Percentiles rank a stretch among this genome's conserved stretches.
These are phyloP conservation scores for Botrytis cinerea DNA, from an alignment of 2,329 filamentous ascomycete species.

Conservation along the genomic window DNA sequence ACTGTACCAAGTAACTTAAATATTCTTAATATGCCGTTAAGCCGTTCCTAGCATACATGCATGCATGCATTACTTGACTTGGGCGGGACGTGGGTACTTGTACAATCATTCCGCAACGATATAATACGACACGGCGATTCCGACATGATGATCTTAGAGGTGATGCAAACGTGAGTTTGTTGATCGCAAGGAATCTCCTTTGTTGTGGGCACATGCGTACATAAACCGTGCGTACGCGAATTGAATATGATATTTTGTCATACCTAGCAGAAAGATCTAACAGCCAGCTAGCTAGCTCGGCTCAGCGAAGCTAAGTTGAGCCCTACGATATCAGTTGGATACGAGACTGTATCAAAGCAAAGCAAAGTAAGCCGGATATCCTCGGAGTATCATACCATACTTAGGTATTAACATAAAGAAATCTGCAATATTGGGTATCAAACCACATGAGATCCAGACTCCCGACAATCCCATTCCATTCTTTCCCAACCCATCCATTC, in stretches of 20 bases:
- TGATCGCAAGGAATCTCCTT: neutral
- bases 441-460: neutral
- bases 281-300: neutral
- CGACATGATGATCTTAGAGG: neutral
- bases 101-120: too few species aligned
- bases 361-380: neutral
- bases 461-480: neutral
- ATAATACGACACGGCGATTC: neutral
- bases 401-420: neutral
- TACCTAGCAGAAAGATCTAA: neutral
- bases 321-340: neutral
- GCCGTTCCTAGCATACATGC: too few species aligned
- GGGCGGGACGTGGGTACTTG: too few species aligned
- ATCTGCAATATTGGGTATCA: neutral
- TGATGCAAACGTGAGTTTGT: neutral
- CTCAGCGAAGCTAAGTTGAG: neutral
- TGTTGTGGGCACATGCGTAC: neutral
- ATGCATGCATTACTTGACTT: too few species aligned
- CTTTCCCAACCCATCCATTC: neutral
- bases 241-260: neutral
- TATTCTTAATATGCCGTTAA: too few species aligned
- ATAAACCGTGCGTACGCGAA: neutral
- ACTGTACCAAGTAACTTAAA: neutral
- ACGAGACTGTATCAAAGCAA: neutral
- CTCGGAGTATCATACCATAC: neutral